These are phyloP conservation scores for Coniella vitis DNA, from an alignment of 2,329 filamentous ascomycete genomes.

Conservation along the genomic window DNA sequence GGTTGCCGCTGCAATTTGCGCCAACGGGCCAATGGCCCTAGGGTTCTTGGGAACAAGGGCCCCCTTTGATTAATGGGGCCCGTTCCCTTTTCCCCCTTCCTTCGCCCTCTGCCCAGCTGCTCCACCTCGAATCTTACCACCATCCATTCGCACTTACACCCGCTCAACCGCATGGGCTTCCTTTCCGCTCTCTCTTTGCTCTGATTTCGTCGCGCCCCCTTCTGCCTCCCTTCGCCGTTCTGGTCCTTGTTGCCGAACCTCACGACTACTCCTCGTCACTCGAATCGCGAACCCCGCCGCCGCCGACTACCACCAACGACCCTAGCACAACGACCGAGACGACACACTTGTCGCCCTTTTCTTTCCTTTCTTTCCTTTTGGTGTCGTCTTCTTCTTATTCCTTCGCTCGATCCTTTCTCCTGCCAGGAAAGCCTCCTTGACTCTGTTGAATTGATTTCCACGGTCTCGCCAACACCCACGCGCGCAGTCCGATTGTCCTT, in stretches of 20 bases:
- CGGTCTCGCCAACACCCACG: conserved; percentile 3
- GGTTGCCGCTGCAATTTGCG: conserved; percentile 8
- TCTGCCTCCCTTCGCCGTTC: too few relatives aligned
- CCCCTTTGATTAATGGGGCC: conserved; percentile 15
- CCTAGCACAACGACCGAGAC: not conserved
- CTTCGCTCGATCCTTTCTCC: not conserved
- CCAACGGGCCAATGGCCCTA: conserved; percentile 2
- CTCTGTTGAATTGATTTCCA: conserved; percentile 15
- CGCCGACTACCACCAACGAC: too few relatives aligned
- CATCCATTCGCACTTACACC: not conserved
- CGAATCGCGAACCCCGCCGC: not conserved
- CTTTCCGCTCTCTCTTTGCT: not conserved
- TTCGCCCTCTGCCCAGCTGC: conserved; percentile 1
- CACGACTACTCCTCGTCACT: not conserved
- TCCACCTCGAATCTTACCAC: conserved; percentile 12
- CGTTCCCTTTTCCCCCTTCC: conserved; percentile 10
- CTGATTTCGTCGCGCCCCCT: not conserved
- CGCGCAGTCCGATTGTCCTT: conserved; percentile 8
- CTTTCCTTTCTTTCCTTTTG: too few relatives aligned
- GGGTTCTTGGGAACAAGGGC: not conserved
- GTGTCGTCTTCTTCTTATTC: conserved; percentile 1
- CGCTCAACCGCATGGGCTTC: not conserved
- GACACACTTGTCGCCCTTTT: too few relatives aligned
- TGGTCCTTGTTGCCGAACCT: not conserved
- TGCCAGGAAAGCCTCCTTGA: too few relatives aligned